Base-by-base conservation (phyloP, 1,284 basidiomycete species). In the Apiotrichum laibachii region DNA sequence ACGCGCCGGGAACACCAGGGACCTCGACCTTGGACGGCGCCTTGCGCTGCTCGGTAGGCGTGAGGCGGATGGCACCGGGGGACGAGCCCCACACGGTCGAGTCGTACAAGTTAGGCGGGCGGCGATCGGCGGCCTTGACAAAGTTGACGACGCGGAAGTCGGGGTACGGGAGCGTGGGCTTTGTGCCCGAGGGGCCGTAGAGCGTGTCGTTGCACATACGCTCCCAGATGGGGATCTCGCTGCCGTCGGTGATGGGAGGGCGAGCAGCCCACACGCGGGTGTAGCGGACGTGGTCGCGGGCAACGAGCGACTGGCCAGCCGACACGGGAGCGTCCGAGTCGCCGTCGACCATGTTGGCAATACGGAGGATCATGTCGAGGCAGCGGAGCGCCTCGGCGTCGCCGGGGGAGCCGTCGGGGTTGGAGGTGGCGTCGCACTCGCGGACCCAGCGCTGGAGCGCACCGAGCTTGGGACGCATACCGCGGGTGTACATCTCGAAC, bases 381-480 rank as follows among this genome's bases (percentile, higher is more conserved):
- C 77, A 84, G 75, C 64, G 78, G 71, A 80, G 70, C 35, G 74
- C 76, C 53, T 78, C 78, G 62, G 70, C 51, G 70, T 77, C 67
- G 56, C 75, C 58, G 57, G 69, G 58, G 59, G 65, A 51, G 18
- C 72, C 69, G 62, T 73, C 68, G 4, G 74, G 75, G 7, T 75
- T 70, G 2, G 77, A 77, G 9, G 79, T 79, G 0, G 82, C 83
- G 70, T 85, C 83, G 66, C 82, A 83, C 64, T 85, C 83, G 33
- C 83, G 71, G 12, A 83, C 82, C 83, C 83, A 84, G 22, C 83
- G 77, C 65, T 85, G 83, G 10, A 85, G 71, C 3, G 82, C 80
- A 12, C 83, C 83, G n/a, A 85, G 80, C 64, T 83, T 83, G 13
- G 83, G 82, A 6, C 80, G 70, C 15, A 82, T 74, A 11, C 76